phyloP scores from a whole-genome alignment of 1,139 yeast species.

The Pichia sp. region DNA sequence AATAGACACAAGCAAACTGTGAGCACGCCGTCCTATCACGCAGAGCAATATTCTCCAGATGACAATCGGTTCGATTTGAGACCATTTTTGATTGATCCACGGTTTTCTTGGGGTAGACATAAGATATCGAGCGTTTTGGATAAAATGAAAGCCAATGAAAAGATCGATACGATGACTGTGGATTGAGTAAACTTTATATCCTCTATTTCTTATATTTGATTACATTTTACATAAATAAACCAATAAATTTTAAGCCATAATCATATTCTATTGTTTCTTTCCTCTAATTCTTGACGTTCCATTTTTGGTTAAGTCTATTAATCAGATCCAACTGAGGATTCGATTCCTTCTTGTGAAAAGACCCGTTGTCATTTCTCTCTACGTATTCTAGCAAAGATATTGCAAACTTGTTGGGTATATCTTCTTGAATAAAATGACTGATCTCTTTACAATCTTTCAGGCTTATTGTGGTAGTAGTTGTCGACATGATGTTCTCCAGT shows the following conservation, averaged over 20 bases:
- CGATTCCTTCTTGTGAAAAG: constrained; percentile 19
- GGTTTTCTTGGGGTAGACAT: constrained; percentile 83
- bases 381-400: constrained; percentile 48
- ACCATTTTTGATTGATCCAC: constrained; percentile 89
- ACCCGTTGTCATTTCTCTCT: constrained; percentile 38
- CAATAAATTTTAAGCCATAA: not conserved
- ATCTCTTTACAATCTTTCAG: constrained; percentile 36
- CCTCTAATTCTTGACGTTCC: constrained; percentile 46
- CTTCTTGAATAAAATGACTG: constrained; percentile 94
- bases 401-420: constrained; percentile 67
- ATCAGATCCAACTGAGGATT: constrained; percentile 32
- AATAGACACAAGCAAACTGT: constrained; percentile 97
- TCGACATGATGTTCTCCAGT: constrained; percentile 21
- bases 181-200: constrained; percentile 29
- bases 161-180: constrained; percentile 39
- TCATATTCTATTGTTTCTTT: not conserved
- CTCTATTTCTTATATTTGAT: not conserved
- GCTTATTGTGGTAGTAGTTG: constrained; percentile 21
- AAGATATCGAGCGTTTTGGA: constrained; percentile 77
- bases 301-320: constrained; percentile 42
- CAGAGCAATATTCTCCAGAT: constrained; percentile 96
- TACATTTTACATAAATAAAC: not conserved
- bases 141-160: constrained; percentile 39
- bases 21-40: constrained; percentile 93
- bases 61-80: constrained; percentile 93